These are phyloP conservation scores for Penicillium sp. DNA, from an alignment of 2,329 filamentous ascomycete species.

Conservation along the genomic window DNA sequence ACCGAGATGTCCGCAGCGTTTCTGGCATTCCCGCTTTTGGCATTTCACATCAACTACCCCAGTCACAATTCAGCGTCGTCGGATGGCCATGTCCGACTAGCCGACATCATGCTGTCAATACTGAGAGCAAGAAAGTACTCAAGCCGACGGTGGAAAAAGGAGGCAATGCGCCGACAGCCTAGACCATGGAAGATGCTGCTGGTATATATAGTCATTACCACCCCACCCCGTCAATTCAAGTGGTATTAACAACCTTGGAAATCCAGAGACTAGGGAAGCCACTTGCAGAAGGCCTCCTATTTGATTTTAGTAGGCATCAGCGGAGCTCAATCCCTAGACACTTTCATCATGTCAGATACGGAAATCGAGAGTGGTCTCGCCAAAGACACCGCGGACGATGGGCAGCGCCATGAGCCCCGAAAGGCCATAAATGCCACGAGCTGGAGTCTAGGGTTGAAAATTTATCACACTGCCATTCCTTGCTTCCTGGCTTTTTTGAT, in stretches of 20 bases:
- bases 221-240: background rate
- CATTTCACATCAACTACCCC: too few relatives aligned
- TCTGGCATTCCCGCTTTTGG: too few relatives aligned
- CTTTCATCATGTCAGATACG: background rate
- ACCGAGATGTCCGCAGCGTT: slow-evolving; percentile 5
- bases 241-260: background rate
- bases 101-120: too few relatives aligned
- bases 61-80: too few relatives aligned
- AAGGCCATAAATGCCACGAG: slow-evolving; percentile 14
- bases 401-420: background rate
- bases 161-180: too few relatives aligned
- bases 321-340: background rate
- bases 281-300: background rate
- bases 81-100: too few relatives aligned
- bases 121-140: too few relatives aligned
- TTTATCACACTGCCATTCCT: slow-evolving; percentile 18
- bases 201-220: background rate
- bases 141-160: too few relatives aligned
- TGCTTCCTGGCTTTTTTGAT: slow-evolving; percentile 17
- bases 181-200: too few relatives aligned
- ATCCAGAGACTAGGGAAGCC: background rate
- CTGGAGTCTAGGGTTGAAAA: slow-evolving; percentile 15
- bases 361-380: background rate
- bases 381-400: background rate
- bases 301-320: background rate